Base-by-base conservation (phyloP, 768 basidiomycete genomes). In the Arthromyces matolae region DNA sequence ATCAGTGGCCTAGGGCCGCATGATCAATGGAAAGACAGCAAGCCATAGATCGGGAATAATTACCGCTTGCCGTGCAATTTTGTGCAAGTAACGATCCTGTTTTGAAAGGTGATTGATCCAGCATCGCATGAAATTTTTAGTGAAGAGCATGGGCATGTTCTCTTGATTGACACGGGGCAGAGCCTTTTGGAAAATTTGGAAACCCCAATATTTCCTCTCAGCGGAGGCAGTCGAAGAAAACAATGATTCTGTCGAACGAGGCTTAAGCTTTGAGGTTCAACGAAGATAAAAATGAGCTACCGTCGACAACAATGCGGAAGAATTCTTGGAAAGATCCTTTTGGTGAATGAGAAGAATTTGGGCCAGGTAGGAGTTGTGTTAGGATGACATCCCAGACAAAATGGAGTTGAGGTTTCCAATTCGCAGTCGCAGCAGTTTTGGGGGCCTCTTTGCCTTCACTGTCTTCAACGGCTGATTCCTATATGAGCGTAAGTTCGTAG, bases 81-180 rank as follows among this genome's bases (percentile, higher is more conserved):
- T 93, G 71, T 95, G 89, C 37, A 98, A 69, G 62, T 93, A 87
- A 42, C 93, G 80, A 64, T 97, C 94, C 36, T 76, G 77, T 45
- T 89, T 84, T 0, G 91, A 88, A 18, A 99, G 75, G 64, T 98
- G 93, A 62, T 95, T 95, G 50, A 95, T 94, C 91, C 94, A 95
- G 29, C 86, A 86, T 29, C 93, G 84, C 88, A 97, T 93, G 60
- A 96, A 89, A 64, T 96, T 93, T 58, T 86, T 86, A 16, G 90
- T 94, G 64, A 99, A 93, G 27, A 98, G 72, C 77, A 91, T 84
- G 0, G 90, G 86, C 57, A 95, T 73, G 44, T 81, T 84, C 36
- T 78, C 67, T 14, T 80, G 65, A 13, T 77, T 71, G 24, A 90
- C 76, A 29, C 83, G 81, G 13, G 79, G 76, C 33, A 96, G 70